Evolutionary conservation across 75 land plant species (phyloP), one percentile per base, ranked within the genome.

Genomic region (Ceratopteris richardii): DNA sequence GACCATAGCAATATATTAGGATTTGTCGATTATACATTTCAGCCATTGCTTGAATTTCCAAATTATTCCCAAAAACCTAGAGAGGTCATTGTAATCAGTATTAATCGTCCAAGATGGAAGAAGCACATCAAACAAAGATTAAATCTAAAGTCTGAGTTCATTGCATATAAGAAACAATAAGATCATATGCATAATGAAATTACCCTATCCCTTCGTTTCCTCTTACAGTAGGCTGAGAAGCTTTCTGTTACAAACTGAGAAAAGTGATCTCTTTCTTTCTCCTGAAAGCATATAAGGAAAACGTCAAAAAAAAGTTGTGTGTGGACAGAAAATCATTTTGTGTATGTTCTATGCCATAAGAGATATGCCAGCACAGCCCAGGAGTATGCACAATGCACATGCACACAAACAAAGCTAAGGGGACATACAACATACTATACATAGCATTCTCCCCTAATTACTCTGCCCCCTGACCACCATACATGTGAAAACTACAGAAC

Each of bases 1-100:
- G 84, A 65, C 86, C 75, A 66, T 90, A 95, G 27, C 79, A 86
- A 67, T 84, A 90, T 31, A 95, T 95, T 44, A 87, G 99, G 56
- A 95, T 95, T 5, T 97, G 99, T 14, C 99, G 92, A 74, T 89
- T 95, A 63, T 87, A 95, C 84, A 95, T 95, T 63, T 95, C 99
- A 29, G 89, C 80, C 60, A 95, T 70, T 39, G 99, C 99, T 69
- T 95, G 99, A 43, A 95, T 90, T 73, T 95, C 99, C 64, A 84
- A 57, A 71, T 95, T 95, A 55, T 95, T 95, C 21, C 99, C 99
- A 78, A 89, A 95, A 41, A 84, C 93, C 99, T 95, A 33, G 71
- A 24, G n/a, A n/a, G n/a, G n/a, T n/a, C n/a, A n/a, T n/a, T n/a
- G n/a, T n/a, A n/a, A n/a, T n/a, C n/a, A 52, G 42, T 37, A 57